Evolutionary conservation across 768 basidiomycete species (phyloP).

Genomic region (Calocybe indica): DNA sequence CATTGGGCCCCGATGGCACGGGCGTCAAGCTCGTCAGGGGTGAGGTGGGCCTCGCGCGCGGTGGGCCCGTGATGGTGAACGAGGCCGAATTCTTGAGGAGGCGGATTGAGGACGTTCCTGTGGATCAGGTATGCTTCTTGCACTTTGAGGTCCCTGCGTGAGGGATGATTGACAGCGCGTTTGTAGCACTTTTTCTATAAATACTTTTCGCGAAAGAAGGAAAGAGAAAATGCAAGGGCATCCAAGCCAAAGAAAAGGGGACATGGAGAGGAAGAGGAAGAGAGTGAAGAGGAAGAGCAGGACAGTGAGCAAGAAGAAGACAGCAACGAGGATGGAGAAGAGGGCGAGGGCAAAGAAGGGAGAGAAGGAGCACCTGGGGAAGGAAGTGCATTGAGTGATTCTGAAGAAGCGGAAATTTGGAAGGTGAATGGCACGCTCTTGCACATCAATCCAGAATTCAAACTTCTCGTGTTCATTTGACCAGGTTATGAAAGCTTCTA

Average conservation of each 20-base stretch:
- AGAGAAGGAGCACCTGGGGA: conserved; percentile 28
- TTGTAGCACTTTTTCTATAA: conserved; percentile 83
- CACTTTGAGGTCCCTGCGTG: neutral
- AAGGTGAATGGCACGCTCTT: conserved; percentile 47
- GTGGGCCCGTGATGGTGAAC: conserved; percentile 51
- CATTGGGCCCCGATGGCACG: conserved; percentile 50
- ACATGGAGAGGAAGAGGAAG: conserved; percentile 28
- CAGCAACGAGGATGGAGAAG: conserved; percentile 31
- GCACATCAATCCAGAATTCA: neutral
- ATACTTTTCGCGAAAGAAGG: conserved; percentile 74
- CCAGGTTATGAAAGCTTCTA: conserved; percentile 86
- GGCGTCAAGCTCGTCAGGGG: conserved; percentile 71
- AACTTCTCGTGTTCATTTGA: neutral
- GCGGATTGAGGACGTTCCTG: conserved; percentile 68
- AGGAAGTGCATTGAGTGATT: conserved; percentile 37
- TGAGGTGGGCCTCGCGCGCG: conserved; percentile 26
- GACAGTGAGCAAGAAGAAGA: conserved; percentile 34
- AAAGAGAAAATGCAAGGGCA: conserved; percentile 41
- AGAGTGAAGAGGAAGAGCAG: conserved; percentile 26
- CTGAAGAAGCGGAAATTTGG: conserved; percentile 78
- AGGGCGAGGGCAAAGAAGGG: conserved; percentile 41
- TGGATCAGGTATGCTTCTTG: conserved; percentile 63
- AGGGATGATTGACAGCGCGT: neutral
- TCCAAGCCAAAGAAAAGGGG: conserved; percentile 31
- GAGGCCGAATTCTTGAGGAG: conserved; percentile 69